A percentile compares a stretch with the other conserved stretches of the same genome.
These are phyloP conservation scores for Amylocystis lapponica DNA, from an alignment of 768 basidiomycete species.

Conservation along the genomic window DNA sequence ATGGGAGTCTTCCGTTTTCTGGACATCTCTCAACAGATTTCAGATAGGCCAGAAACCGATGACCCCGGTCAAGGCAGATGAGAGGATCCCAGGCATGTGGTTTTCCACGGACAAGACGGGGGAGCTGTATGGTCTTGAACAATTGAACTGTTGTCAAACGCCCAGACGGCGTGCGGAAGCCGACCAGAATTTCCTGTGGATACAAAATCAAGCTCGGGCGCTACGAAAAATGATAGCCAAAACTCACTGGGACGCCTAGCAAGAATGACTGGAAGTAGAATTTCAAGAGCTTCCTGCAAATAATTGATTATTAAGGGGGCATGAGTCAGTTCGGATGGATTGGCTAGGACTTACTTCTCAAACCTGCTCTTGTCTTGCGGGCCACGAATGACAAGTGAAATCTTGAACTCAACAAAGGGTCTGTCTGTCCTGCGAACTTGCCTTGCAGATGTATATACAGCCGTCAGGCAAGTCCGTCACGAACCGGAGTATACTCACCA, in stretches of 20 bases:
- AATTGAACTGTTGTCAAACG: conserved; percentile 57
- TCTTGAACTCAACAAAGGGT: conserved; percentile 84
- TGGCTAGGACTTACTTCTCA: conserved; percentile 62
- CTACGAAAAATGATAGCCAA: background rate
- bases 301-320: background rate
- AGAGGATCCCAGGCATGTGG: conserved; percentile 73
- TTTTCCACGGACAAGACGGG: conserved; percentile 71
- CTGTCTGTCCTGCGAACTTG: conserved; percentile 52
- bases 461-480: background rate
- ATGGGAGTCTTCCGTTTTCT: background rate
- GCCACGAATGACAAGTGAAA: conserved; percentile 66
- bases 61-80: conserved; percentile 71
- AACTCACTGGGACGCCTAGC: conserved; percentile 79
- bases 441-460: no score
- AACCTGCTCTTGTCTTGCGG: conserved; percentile 64
- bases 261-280: conserved; percentile 92
- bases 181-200: conserved; percentile 73
- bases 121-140: conserved; percentile 76
- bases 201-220: background rate
- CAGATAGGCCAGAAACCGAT: conserved; percentile 53
- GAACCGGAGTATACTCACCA: conserved; percentile 36
- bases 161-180: conserved; percentile 80
- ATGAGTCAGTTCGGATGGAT: background rate
- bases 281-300: conserved; percentile 75
- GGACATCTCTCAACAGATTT: conserved; percentile 9